Percentiles rank a stretch among this genome's conserved stretches.
phyloP scores from a whole-genome alignment of 768 basidiomycete genomes.

The Macrolepiota dolichaula region DNA sequence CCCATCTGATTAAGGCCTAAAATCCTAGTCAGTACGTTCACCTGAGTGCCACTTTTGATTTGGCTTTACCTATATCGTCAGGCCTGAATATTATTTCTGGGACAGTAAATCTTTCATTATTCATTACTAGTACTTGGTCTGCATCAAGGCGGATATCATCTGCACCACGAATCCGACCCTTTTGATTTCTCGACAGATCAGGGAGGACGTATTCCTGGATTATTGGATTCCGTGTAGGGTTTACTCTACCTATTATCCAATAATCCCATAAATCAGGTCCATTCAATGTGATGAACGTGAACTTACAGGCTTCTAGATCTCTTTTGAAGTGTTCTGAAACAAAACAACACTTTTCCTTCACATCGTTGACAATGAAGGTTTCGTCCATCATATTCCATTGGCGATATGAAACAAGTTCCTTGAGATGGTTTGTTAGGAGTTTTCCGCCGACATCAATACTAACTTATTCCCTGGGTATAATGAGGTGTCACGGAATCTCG shows the following conservation, averaged over 20 bases:
- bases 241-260: constrained; percentile 38
- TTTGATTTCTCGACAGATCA: constrained; percentile 70
- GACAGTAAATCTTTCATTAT: constrained; percentile 87
- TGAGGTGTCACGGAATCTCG: constrained; percentile 9
- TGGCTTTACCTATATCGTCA: constrained; percentile 74
- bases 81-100: constrained; percentile 94
- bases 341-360: constrained; percentile 90
- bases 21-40: background rate
- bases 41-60: constrained; percentile 5
- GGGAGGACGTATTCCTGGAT: constrained; percentile 90
- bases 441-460: constrained; percentile 97
- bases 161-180: constrained; percentile 50
- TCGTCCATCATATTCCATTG: constrained; percentile 99
- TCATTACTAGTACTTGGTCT: constrained; percentile 78
- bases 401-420: constrained; percentile 89
- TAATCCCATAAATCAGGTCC: constrained; percentile 14
- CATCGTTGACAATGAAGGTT: constrained; percentile 88
- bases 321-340: constrained; percentile 67
- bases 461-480: constrained; percentile 9
- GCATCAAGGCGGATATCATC: constrained; percentile 52
- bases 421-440: constrained; percentile 91
- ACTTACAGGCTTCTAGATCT: constrained; percentile 73
- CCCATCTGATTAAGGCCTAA: constrained; percentile 80
- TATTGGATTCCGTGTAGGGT: constrained; percentile 60
- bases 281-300: background rate